Percentiles rank a stretch among this genome's conserved stretches.
Conservation (phyloP, 1,284 basidiomycete species). For the Uromyces viciae-fabae region DNA sequence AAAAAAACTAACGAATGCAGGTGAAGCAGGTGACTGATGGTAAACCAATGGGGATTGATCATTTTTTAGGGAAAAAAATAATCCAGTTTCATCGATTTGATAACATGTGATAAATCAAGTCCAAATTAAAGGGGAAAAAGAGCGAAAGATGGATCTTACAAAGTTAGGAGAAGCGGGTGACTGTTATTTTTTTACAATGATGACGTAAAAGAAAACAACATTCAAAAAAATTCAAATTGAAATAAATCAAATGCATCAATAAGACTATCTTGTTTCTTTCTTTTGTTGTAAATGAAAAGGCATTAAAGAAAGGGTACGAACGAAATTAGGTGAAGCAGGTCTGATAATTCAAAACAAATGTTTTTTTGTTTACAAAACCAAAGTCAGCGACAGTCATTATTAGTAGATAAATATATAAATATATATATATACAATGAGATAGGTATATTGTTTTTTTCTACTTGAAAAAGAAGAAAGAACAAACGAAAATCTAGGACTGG, state of each 20-base stretch:
- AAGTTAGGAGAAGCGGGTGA: slow-evolving; percentile 45
- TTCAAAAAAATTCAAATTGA: background rate
- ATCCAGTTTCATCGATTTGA: background rate
- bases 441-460: too few species aligned
- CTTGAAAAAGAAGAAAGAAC: slow-evolving; percentile 57
- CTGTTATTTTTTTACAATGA: background rate
- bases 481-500: slow-evolving; percentile 69
- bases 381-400: background rate
- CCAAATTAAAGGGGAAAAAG: background rate
- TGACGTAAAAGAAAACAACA: background rate
- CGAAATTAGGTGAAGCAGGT: slow-evolving; percentile 44
- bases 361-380: background rate
- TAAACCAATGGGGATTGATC: background rate
- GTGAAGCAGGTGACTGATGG: slow-evolving; percentile 41
- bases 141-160: slow-evolving; percentile 23
- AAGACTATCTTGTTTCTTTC: too few species aligned
- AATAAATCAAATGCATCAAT: background rate
- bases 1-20: slow-evolving; percentile 39
- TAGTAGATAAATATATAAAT: too few species aligned
- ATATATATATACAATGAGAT: too few species aligned
- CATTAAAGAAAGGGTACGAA: slow-evolving; percentile 8
- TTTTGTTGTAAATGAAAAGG: background rate
- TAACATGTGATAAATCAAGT: too few species aligned
- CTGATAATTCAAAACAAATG: background rate
- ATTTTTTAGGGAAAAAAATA: background rate